Evolutionary conservation across 2,329 filamentous ascomycete species (phyloP), one percentile per base, ranked within the genome.

Genomic region (Ophiostoma populinum): DNA sequence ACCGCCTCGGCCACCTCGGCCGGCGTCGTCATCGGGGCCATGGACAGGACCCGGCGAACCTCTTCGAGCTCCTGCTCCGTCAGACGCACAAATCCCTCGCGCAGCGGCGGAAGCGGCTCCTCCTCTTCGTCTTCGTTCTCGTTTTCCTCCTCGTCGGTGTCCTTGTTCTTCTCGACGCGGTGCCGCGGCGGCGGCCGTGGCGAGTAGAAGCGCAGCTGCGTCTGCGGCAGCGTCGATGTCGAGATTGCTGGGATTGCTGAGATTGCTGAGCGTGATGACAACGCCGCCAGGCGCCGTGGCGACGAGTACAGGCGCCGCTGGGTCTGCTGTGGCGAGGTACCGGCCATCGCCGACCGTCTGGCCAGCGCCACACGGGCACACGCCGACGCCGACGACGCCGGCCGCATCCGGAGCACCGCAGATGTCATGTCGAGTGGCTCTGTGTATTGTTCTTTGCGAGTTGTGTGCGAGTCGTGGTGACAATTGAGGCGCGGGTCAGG

Each of bases 21-120:
- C 25, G 62, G 61, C 54, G 81, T 73, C n/a, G 63, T 62, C 36
- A 64, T 59, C 7, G 78, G 76, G 38, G 82, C 62, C 40, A 64
- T 59, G 44, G 69, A 68, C 40, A 79, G 54, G 27, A 80, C 63
- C 20, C 65, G 57, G 40, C 74, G 58, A 32, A 87, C 52, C 32
- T 64, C 56, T 47, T 69, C 42, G 17, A 64, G 48, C 43, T 67
- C 62, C 6, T 59, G 52, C 35, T 64, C 54, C 28, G 46, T 55
- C 27, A 67, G 47, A 35, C 53, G 55, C 32, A 67, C 56, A 58
- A 61, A 67, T 27, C 61, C 26, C 11, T 32, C 13, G 7, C 29
- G 35, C 20, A 31, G 35, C n/a, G 32, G 15, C 9, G 29, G 19
- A n/a, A 33, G 32, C 32, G 32, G 24, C 32, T 38, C 30, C 25